Evolutionary conservation across 1,284 basidiomycete species (phyloP).

Genomic region (Melampsora americana): DNA sequence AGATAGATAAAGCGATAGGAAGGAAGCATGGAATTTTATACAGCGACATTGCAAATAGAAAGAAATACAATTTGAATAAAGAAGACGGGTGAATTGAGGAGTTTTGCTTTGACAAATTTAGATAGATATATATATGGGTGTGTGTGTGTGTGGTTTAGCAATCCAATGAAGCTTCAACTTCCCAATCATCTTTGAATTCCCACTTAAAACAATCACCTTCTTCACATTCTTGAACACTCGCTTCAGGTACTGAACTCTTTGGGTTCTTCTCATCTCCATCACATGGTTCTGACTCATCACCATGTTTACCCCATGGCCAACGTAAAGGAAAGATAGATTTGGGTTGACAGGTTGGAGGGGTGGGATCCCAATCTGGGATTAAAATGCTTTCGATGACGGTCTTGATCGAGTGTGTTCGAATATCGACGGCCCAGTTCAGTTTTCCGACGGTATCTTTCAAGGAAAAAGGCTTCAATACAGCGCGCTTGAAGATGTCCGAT

Average conservation of each 20-base stretch:
- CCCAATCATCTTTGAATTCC: slow-evolving; percentile 40
- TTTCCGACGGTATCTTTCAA: slow-evolving; percentile 36
- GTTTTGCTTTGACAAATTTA: too few species aligned
- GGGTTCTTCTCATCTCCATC: slow-evolving; percentile 24
- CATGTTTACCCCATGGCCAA: slow-evolving; percentile 40
- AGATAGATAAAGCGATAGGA: too few species aligned
- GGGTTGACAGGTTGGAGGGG: not conserved
- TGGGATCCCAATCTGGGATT: slow-evolving; percentile 25
- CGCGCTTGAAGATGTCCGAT: not conserved
- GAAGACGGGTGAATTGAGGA: too few species aligned
- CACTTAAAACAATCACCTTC: slow-evolving; percentile 35
- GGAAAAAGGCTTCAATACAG: not conserved
- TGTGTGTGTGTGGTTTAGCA: too few species aligned
- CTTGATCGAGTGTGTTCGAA: slow-evolving; percentile 40
- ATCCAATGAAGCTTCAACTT: slow-evolving; percentile 8
- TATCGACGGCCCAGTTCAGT: slow-evolving; percentile 42
- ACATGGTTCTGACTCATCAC: slow-evolving; percentile 10
- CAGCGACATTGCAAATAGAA: too few species aligned
- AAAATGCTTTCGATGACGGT: slow-evolving; percentile 40
- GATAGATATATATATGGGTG: too few species aligned
- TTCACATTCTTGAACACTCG: slow-evolving; percentile 19
- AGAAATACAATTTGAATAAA: too few species aligned
- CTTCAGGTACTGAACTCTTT: slow-evolving; percentile 5
- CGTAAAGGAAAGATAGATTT: not conserved
- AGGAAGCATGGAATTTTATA: too few species aligned